Base-by-base conservation (phyloP, 2,329 filamentous ascomycete genomes). In the Trichophyton equinum region DNA sequence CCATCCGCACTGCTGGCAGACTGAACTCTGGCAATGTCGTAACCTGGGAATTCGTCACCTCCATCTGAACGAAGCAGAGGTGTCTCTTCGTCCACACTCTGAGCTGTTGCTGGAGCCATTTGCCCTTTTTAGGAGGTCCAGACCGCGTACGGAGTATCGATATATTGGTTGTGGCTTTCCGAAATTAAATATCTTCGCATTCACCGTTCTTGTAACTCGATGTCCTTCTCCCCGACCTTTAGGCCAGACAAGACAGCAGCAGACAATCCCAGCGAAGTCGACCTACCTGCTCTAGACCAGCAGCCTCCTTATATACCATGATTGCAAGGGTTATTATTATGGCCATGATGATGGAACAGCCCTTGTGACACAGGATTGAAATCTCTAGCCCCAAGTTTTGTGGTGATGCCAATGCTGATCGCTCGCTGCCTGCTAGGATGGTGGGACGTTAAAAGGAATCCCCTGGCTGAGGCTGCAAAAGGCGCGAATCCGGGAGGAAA, bases 1-100 rank as follows among this genome's bases (percentile, higher is more conserved):
- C 61, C 63, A 15, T 59, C 63, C 18, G 57, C 57, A 46, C 62
- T 57, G 44, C 58, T 53, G n/a, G 60, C 60, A 9, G 61, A 62
- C 22, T 64, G 63, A 20, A 57, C 57, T 33, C n/a, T 47, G 22
- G 61, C 63, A 40, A 63, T 51, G 20, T 60, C 63, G 13, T 60
- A 40, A 27, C 62, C 59, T 36, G 62, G 38, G 36, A 49, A 61
- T 33, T 56, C 46, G 33, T 64, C 63, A 25, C 62, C 59, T 44
- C 47, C 57, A 2, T 22, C 56, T 6, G 51, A 38, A 38, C 9
- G 33, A 38, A 38, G 33, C 33, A 38, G 33, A 38, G 33, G 22
- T 13, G 27, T 18, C 30, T 15, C 27, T 38, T 57, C 51, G 15
- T 38, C 36, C 25, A 56, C 6, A 22, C 47, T 53, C 27, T 53